These are phyloP conservation scores for Phytophthora gonapodyides DNA, from an alignment of 352 stramenopile species.

Conservation along the genomic window DNA sequence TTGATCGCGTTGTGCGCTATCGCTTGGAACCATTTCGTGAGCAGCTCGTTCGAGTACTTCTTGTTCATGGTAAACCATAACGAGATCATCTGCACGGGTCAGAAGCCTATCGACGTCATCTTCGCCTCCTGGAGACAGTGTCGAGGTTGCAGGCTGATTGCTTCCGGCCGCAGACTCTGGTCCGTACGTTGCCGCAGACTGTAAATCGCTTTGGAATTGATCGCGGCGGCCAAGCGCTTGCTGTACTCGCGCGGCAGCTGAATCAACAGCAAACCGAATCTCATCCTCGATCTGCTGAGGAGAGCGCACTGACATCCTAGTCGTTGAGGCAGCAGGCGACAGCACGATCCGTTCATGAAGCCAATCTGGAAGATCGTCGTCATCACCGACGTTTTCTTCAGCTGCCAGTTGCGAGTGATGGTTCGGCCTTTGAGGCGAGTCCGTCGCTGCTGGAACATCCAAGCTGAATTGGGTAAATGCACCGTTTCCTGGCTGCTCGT, in stretches of 20 bases:
- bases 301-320: conserved; percentile 31
- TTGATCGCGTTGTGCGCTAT: conserved; percentile 38
- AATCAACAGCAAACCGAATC: conserved; percentile 60
- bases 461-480: conserved; percentile 5
- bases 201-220: conserved; percentile 45
- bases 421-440: conserved; percentile 2
- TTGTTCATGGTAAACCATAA: conserved; percentile 3
- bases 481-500: conserved; percentile 5
- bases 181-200: conserved; percentile 20
- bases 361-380: conserved; percentile 40
- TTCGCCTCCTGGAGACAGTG: conserved; percentile 11
- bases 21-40: neutral
- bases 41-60: neutral
- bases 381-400: conserved; percentile 7
- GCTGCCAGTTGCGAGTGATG: conserved; percentile 1
- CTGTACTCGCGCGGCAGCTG: conserved; percentile 45
- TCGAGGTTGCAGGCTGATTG: conserved; percentile 11
- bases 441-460: neutral
- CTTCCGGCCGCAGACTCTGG: neutral
- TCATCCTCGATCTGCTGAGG: conserved; percentile 64
- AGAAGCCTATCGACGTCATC: conserved; percentile 4
- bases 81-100: conserved; percentile 1
- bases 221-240: conserved; percentile 45
- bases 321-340: conserved; percentile 19
- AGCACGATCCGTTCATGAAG: conserved; percentile 15